Evolutionary conservation across 768 basidiomycete species (phyloP).

Genomic region (Russula brevipes): DNA sequence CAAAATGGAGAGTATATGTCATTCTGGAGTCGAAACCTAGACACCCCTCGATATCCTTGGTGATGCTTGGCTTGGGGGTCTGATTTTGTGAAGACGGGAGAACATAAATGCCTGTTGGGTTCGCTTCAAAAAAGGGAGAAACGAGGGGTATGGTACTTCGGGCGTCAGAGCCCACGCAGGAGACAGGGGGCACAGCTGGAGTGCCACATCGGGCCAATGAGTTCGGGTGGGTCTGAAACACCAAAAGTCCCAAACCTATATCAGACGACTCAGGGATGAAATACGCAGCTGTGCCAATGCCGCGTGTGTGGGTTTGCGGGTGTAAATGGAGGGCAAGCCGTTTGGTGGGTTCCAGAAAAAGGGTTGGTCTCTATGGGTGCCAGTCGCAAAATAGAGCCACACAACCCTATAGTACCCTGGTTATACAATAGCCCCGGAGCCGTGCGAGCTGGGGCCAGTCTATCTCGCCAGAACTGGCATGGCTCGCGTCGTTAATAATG

Average conservation of each 20-base stretch:
- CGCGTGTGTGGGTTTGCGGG: neutral
- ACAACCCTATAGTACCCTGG: neutral
- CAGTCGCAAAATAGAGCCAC: conserved; percentile 7
- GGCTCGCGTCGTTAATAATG: neutral
- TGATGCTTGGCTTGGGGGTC: neutral
- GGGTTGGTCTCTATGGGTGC: neutral
- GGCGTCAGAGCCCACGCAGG: neutral
- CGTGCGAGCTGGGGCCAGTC: neutral
- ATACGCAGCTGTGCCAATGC: neutral
- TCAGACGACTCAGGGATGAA: neutral
- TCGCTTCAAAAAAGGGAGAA: too few species aligned
- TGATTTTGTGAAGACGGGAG: neutral
- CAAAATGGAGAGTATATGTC: neutral
- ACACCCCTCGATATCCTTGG: neutral
- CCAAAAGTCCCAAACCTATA: neutral
- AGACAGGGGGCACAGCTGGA: conserved; percentile 9
- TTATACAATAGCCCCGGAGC: too few species aligned
- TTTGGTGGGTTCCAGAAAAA: neutral
- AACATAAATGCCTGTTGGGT: neutral
- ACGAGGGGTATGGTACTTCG: neutral
- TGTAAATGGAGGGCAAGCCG: neutral
- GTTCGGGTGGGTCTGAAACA: neutral
- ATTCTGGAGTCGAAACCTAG: neutral
- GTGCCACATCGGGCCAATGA: neutral
- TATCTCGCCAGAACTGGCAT: neutral